Conservation (phyloP, 2,329 filamentous ascomycete species). For the Epichloe sylvatica region DNA sequence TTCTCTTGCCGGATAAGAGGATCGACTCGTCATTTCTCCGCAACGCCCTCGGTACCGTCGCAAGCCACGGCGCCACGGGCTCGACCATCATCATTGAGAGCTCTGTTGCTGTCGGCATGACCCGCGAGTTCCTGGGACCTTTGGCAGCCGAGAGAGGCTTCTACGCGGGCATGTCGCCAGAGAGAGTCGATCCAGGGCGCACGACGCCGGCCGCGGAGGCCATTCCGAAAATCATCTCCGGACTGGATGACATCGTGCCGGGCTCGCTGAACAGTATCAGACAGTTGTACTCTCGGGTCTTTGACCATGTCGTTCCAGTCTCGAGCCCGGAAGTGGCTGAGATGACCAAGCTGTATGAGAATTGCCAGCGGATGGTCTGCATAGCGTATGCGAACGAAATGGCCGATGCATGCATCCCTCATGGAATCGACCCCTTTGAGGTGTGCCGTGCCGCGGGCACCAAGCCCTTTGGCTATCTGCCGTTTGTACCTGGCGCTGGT, state of each 20-base stretch:
- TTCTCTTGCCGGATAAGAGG: conserved; percentile 30
- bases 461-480: conserved; percentile 39
- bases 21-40: conserved; percentile 34
- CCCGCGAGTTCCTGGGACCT: conserved; percentile 32
- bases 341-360: conserved; percentile 45
- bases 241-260: conserved; percentile 31
- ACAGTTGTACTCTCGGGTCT: conserved; percentile 31
- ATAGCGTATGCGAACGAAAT: conserved; percentile 44
- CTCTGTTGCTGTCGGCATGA: conserved; percentile 41
- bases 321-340: conserved; percentile 40
- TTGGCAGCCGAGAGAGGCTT: conserved; percentile 28
- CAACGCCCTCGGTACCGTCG: conserved; percentile 29
- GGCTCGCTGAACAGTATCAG: conserved; percentile 31
- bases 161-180: conserved; percentile 36
- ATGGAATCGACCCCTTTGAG: conserved; percentile 36
- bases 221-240: conserved; percentile 41
- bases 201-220: conserved; percentile 22
- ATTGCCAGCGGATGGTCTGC: conserved; percentile 41
- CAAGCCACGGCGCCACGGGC: conserved; percentile 26
- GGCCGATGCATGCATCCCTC: conserved; percentile 34
- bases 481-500: conserved; percentile 32
- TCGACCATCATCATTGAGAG: conserved; percentile 38
- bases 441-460: conserved; percentile 34
- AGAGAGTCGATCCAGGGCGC: conserved; percentile 39
- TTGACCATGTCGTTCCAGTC: conserved; percentile 33